Evolutionary conservation across 352 stramenopile species (phyloP), one percentile per base, ranked within the genome.

Genomic region (Peronospora farinosa): DNA sequence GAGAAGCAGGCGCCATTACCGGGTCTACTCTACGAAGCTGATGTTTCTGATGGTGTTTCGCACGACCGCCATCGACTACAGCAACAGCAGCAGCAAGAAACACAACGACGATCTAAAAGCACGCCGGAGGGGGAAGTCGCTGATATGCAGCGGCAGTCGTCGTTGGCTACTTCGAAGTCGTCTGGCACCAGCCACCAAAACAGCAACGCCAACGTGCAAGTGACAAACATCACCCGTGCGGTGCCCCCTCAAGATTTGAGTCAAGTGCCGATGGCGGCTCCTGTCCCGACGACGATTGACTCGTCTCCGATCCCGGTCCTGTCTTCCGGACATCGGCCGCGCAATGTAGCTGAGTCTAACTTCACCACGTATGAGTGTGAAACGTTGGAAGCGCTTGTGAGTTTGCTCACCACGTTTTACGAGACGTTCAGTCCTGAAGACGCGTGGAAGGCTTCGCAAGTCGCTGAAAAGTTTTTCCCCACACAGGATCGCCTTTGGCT

Each of bases 11-110:
- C 78, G 7, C 74, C 83, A 9, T 76, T 98, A 23, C 95, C 95
- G 6, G 95, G 95, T 54, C 56, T 98, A 23, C 71, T 99, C 9
- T 99, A 98, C 71, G 96, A 99, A 74, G 94, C 95, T 11, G 73
- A 95, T 42, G 74, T 92, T 19, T 74, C 74, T 9, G 79, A 92
- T 31, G 77, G 81, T 16, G 77, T 90, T 25, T 73, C 69, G 15
- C 73, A 89, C 39, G 54, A 76, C 15, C 47, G 63, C 33, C 57
- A 63, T 35, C 61, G 60, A 27, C 62, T 63, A 21, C 48, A 59
- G 23, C 57, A 56, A 19, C 39, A 56, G 23, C 51, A 42, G 7
- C 44, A 52, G 23, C 23, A 27, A 36, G 47, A 57, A 15, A 17
- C 57, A 57, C 47, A 28, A 32, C 38, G 51, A 37, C 49, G 54